A percentile compares a stretch with the other conserved stretches of the same genome.
Conservation (phyloP, 768 basidiomycete species). For the Tephrocybe sp. region DNA sequence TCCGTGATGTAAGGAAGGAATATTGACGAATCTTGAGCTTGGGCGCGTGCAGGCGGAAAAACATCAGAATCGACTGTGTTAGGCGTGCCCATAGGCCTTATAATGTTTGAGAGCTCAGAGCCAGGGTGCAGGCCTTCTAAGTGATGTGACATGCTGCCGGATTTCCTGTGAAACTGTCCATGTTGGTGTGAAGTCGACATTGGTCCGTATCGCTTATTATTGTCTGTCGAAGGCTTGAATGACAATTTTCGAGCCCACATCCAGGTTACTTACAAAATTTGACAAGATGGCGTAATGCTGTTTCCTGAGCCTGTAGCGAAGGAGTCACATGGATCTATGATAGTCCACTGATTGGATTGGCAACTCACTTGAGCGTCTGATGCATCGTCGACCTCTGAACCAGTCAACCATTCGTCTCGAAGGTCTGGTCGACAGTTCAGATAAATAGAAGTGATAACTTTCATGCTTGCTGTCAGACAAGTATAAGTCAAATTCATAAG, state of each 20-base stretch:
- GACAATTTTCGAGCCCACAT: not conserved
- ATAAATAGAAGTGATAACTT: slow-evolving; percentile 98
- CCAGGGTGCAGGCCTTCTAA: slow-evolving; percentile 77
- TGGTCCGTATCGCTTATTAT: slow-evolving; percentile 84
- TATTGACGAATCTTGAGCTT: slow-evolving; percentile 78
- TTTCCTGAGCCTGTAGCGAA: slow-evolving; percentile 79
- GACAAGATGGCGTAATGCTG: slow-evolving; percentile 89
- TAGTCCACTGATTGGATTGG: slow-evolving; percentile 5
- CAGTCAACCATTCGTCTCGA: slow-evolving; percentile 96
- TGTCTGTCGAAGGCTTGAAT: slow-evolving; percentile 51
- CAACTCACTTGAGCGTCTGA: slow-evolving; percentile 81
- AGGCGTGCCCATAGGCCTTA: slow-evolving; percentile 74
- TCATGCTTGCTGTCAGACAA: slow-evolving; percentile 85
- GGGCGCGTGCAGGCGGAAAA: slow-evolving; percentile 91
- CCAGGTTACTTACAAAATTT: slow-evolving; percentile 78
- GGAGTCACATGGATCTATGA: not conserved
- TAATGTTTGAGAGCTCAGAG: slow-evolving; percentile 71
- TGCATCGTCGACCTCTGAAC: slow-evolving; percentile 88
- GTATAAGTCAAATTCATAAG: slow-evolving; percentile 6
- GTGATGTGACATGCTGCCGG: slow-evolving; percentile 82
- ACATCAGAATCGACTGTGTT: slow-evolving; percentile 85
- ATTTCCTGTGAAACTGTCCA: slow-evolving; percentile 64
- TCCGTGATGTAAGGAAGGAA: slow-evolving; percentile 93
- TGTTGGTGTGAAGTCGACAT: slow-evolving; percentile 52
- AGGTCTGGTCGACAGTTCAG: slow-evolving; percentile 96